phyloP scores from a whole-genome alignment of 129 eudicot genomes.

The Sambucus nigra region DNA sequence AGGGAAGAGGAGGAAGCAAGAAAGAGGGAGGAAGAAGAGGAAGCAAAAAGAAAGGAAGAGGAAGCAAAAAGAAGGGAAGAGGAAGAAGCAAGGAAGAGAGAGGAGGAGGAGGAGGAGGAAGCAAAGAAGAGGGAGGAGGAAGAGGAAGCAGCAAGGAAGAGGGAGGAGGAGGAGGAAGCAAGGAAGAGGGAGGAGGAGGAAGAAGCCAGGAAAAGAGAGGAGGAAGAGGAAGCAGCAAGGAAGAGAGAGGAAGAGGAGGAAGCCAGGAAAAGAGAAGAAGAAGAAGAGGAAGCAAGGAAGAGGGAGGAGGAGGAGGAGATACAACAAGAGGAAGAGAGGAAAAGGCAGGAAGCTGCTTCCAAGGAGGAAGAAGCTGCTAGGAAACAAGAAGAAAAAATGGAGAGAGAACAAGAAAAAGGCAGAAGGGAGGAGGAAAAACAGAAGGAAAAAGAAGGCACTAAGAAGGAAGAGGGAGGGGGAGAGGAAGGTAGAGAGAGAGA shows the following conservation, averaged over 20 bases:
- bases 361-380: too few species aligned
- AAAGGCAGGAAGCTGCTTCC: too few species aligned
- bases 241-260: constrained; percentile 6
- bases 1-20: constrained; percentile 2
- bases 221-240: constrained; percentile 2
- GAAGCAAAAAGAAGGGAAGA: constrained; percentile 3
- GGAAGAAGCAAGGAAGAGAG: constrained; percentile 5
- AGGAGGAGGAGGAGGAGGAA: constrained; percentile 2
- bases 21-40: constrained; percentile 11
- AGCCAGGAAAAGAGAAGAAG: constrained; percentile 1
- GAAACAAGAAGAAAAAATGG: too few species aligned
- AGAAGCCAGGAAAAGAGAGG: constrained; percentile 4
- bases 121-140: background rate
- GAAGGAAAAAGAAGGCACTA: background rate
- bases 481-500: background rate
- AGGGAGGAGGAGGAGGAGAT: constrained; percentile 7
- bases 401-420: background rate
- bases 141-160: background rate
- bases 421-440: constrained; percentile 6
- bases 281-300: background rate
- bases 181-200: background rate
- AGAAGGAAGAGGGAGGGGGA: background rate
- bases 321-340: background rate
- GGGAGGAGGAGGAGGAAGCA: constrained; percentile 14
- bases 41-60: constrained; percentile 1